phyloP scores from a whole-genome alignment of 306 rosid genomes.

The Luffa aegyptiaca region DNA sequence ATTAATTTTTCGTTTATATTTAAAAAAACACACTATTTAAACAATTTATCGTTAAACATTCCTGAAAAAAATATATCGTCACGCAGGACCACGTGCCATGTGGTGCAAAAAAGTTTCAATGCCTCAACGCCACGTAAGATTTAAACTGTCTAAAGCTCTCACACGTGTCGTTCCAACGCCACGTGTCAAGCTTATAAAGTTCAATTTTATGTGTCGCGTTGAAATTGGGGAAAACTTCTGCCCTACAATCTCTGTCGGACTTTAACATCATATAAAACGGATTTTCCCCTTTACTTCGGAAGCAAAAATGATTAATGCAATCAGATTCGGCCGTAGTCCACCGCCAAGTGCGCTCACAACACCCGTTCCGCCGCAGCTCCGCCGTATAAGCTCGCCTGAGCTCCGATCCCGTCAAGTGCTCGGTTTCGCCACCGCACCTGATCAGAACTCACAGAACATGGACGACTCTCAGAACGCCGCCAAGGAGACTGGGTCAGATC shows the following conservation, averaged over 20 bases:
- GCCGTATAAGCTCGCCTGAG: background rate
- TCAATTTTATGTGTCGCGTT: background rate
- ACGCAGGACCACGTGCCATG: background rate
- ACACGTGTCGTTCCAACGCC: background rate
- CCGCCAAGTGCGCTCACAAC: background rate
- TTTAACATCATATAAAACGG: background rate
- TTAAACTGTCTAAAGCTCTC: rapidly evolving
- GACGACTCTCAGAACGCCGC: background rate
- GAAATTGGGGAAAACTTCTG: background rate
- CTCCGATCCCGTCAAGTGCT: background rate
- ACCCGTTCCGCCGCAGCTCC: background rate
- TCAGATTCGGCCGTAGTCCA: background rate
- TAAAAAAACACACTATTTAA: background rate
- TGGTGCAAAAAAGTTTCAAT: background rate
- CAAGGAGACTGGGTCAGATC: background rate
- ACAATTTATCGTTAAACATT: no score
- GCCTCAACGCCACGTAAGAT: background rate
- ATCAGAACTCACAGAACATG: background rate
- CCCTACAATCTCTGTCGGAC: background rate
- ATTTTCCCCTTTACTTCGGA: background rate
- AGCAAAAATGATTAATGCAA: background rate
- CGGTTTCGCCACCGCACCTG: background rate
- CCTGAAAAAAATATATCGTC: background rate
- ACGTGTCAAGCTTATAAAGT: background rate
- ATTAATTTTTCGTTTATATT: no score